A percentile compares a stretch with the other conserved stretches of the same genome.
phyloP scores from a whole-genome alignment of 331 rosid genomes.

The Malus hybrid region DNA sequence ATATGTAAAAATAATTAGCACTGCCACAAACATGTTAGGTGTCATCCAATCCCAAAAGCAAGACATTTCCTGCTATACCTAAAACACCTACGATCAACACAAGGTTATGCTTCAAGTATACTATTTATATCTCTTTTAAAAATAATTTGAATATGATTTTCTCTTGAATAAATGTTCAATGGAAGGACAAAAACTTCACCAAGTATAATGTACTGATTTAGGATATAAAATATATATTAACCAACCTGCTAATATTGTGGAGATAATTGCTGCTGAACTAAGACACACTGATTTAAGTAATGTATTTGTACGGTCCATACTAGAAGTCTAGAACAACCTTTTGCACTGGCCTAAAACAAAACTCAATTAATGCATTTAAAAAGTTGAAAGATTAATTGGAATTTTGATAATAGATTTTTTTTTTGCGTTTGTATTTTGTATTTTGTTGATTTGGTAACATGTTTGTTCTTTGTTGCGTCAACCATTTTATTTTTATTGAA shows the following conservation, averaged over 20 bases:
- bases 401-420: background rate
- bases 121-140: background rate
- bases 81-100: background rate
- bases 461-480: background rate
- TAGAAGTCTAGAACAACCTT: background rate
- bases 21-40: background rate
- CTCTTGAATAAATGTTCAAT: background rate
- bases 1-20: background rate
- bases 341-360: background rate
- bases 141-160: background rate
- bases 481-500: background rate
- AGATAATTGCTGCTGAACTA: slow-evolving; percentile 1
- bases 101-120: background rate
- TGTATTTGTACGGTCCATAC: background rate
- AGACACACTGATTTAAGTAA: background rate
- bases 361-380: background rate
- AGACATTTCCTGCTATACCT: background rate
- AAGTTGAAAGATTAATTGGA: background rate
- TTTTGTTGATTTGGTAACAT: background rate
- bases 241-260: background rate
- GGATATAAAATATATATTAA: background rate
- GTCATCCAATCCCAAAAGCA: background rate
- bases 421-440: background rate
- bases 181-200: background rate
- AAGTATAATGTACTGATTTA: background rate